These are phyloP conservation scores for Lipomyces chichibuensis DNA, from an alignment of 805 yeast genomes.

Conservation along the genomic window DNA sequence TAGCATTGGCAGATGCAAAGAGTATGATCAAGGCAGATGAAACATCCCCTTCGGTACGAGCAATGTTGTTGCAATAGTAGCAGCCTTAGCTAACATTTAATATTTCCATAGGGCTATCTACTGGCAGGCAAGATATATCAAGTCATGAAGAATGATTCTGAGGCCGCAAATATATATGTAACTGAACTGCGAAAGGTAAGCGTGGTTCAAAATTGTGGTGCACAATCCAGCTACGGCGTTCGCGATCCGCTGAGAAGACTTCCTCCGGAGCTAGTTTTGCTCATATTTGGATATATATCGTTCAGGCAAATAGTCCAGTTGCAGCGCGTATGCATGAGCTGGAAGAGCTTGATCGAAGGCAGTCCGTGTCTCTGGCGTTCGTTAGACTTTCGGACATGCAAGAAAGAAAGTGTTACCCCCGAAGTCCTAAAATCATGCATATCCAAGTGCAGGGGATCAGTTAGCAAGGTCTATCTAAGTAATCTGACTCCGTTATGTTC, in stretches of 20 bases:
- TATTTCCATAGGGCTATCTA: background rate
- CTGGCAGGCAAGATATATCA: background rate
- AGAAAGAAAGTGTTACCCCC: background rate
- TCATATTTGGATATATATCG: background rate
- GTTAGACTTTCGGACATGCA: slow-evolving; percentile 1
- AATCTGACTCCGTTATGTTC: background rate
- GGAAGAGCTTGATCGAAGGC: background rate
- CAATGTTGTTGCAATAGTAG: background rate
- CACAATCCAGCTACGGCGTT: background rate
- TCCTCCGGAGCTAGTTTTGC: background rate
- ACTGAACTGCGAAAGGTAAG: background rate
- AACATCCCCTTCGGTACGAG: background rate
- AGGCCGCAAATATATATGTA: background rate
- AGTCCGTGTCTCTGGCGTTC: slow-evolving; percentile 1
- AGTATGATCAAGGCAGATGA: background rate
- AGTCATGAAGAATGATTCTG: background rate
- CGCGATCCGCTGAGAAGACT: background rate
- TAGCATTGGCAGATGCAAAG: background rate
- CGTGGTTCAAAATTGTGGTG: background rate
- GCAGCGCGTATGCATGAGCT: background rate
- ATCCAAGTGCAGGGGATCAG: background rate
- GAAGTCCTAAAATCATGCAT: background rate
- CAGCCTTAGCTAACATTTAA: background rate
- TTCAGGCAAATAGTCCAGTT: slow-evolving; percentile 1
- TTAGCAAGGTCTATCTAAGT: background rate